These are phyloP conservation scores for Endocarpon pusillum DNA, from an alignment of 495 filamentous ascomycete genomes.

Conservation along the genomic window DNA sequence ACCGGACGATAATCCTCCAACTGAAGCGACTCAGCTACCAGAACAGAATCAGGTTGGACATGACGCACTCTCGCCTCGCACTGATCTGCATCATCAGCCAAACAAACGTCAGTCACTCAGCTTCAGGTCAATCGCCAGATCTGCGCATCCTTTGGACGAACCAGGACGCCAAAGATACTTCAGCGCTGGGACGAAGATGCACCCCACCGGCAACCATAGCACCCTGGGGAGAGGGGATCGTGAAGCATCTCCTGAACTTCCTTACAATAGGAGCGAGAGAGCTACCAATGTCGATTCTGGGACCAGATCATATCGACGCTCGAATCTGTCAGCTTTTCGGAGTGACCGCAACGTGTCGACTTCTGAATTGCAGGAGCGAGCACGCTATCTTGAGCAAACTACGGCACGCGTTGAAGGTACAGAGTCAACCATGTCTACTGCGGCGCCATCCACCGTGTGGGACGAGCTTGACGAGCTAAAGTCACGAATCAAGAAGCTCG, in stretches of 20 bases:
- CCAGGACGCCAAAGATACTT: constrained; percentile 24
- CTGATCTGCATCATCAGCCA: constrained; percentile 28
- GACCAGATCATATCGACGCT: constrained; percentile 34
- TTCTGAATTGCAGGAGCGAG: constrained; percentile 28
- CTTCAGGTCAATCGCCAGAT: constrained; percentile 25
- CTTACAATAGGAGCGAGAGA: constrained; percentile 23
- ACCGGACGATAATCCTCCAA: constrained; percentile 27
- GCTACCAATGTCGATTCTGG: constrained; percentile 28
- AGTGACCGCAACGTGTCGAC: constrained; percentile 30
- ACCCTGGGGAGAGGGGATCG: constrained; percentile 21
- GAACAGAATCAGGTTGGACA: too few species aligned
- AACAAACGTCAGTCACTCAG: constrained; percentile 20
- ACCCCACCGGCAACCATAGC: constrained; percentile 22
- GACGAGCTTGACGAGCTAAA: constrained; percentile 95
- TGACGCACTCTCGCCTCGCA: too few species aligned
- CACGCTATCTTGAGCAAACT: constrained; percentile 24
- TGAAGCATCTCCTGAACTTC: constrained; percentile 29
- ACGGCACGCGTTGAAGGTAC: constrained; percentile 42
- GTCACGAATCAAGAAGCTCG: constrained; percentile 80
- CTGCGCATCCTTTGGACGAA: constrained; percentile 34
- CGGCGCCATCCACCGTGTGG: constrained; percentile 86
- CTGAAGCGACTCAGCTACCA: constrained; percentile 20
- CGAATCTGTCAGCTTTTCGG: constrained; percentile 33
- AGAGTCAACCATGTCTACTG: constrained; percentile 71
- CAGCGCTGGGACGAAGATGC: too few species aligned